These are phyloP conservation scores for Paramecium bursaria DNA, from an alignment of 73 alveolate species.

Conservation along the genomic window DNA sequence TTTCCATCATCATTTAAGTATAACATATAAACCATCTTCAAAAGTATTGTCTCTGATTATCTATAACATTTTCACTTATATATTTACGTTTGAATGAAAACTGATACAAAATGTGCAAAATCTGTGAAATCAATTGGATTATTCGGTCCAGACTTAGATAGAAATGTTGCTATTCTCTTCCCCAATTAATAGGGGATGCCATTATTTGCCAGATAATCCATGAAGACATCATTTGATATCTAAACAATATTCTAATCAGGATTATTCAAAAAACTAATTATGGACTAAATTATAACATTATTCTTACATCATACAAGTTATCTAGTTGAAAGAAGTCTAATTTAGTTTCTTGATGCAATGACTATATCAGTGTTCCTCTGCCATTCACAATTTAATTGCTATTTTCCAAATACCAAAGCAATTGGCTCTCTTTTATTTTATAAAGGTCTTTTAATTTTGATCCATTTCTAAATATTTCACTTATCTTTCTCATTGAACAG, in stretches of 20 bases:
- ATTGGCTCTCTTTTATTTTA: slow-evolving; percentile 13
- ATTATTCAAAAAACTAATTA: slow-evolving; percentile 2
- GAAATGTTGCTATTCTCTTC: neutral
- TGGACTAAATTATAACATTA: slow-evolving; percentile 25
- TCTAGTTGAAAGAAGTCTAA: neutral
- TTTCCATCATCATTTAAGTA: slow-evolving; percentile 2
- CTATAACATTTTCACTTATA: neutral
- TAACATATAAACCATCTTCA: slow-evolving; percentile 26
- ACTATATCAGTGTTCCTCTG: neutral
- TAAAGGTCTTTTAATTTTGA: neutral
- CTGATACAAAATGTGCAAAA: slow-evolving; percentile 22
- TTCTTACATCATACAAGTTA: slow-evolving; percentile 8
- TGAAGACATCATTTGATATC: neutral
- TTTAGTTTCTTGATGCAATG: slow-evolving; percentile 3
- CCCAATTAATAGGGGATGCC: neutral
- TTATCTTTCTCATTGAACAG: slow-evolving; percentile 42
- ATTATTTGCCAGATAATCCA: slow-evolving; percentile 32
- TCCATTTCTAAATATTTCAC: slow-evolving; percentile 24
- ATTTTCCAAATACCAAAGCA: slow-evolving; percentile 59
- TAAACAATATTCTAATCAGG: neutral
- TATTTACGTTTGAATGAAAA: neutral
- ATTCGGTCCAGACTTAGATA: slow-evolving; percentile 6
- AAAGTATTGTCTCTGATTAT: neutral
- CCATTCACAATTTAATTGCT: neutral
- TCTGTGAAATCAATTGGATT: slow-evolving; percentile 47